Evolutionary conservation across 108 stramenopile genomes (phyloP).

Genomic region (Cyclotella cryptica): DNA sequence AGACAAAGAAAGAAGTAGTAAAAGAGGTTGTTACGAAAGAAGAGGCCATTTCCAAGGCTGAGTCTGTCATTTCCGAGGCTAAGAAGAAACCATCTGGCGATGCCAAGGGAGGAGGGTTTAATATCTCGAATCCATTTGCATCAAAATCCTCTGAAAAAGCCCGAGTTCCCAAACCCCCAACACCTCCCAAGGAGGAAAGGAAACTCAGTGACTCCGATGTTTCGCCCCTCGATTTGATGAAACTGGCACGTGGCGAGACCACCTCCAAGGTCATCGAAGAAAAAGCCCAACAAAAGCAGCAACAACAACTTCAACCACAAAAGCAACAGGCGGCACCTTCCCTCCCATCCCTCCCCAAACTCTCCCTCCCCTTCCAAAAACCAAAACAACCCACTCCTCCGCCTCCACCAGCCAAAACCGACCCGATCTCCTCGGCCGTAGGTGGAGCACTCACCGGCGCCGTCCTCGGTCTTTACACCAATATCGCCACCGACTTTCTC

Average conservation of each 20-base stretch:
- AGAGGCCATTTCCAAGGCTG: conserved; percentile 20
- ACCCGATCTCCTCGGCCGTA: conserved; percentile 35
- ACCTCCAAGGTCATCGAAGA: conserved; percentile 1
- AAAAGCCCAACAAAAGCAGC: conserved; percentile 2
- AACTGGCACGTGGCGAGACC: conserved; percentile 5
- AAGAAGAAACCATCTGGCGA: neutral
- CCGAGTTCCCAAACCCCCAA: conserved; percentile 14
- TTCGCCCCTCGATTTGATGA: neutral
- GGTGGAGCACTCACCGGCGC: conserved; percentile 53
- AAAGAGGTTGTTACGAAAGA: conserved; percentile 10
- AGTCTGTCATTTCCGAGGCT: conserved; percentile 4
- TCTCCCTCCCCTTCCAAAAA: conserved; percentile 13
- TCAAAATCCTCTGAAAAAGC: neutral
- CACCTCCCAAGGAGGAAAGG: conserved; percentile 3
- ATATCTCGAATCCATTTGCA: conserved; percentile 13
- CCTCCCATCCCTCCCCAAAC: conserved; percentile 17
- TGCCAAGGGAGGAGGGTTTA: neutral
- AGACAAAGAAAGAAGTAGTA: neutral
- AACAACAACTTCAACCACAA: neutral
- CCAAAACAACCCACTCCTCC: conserved; percentile 22
- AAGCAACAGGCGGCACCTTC: neutral
- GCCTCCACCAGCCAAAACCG: conserved; percentile 8
- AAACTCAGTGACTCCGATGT: neutral
- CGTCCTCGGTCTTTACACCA: conserved; percentile 32
- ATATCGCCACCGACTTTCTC: conserved; percentile 38